Conservation (phyloP, 768 basidiomycete genomes). For the Kwoniella heveanensis region DNA sequence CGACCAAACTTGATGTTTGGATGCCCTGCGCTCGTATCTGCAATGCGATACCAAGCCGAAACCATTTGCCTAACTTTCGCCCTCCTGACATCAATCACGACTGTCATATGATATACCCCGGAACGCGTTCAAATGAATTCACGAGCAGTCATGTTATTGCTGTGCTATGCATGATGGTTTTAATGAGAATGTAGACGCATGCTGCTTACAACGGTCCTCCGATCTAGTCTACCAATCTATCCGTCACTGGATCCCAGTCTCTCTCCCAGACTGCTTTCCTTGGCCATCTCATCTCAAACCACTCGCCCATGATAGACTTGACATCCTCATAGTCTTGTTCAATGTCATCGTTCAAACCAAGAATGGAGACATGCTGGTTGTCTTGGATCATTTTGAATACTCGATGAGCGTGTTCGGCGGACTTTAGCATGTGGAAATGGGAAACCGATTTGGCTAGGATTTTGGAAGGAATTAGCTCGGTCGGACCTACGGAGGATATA, state of each 20-base stretch:
- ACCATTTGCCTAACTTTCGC: background rate
- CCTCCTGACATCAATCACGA: background rate
- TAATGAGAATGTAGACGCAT: background rate
- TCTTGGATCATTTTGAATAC: conserved; percentile 42
- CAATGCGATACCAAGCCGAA: background rate
- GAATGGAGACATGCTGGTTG: conserved; percentile 33
- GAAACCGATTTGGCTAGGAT: conserved; percentile 24
- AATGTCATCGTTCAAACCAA: conserved; percentile 54
- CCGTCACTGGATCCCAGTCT: conserved; percentile 30
- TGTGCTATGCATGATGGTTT: conserved; percentile 11
- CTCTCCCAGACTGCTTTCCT: conserved; percentile 44
- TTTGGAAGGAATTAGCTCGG: conserved; percentile 2
- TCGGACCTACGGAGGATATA: conserved; percentile 4
- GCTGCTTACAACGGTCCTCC: background rate
- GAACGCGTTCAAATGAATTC: background rate
- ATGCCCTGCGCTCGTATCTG: background rate
- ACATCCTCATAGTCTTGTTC: conserved; percentile 42
- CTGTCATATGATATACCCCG: background rate
- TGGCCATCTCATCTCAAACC: conserved; percentile 46
- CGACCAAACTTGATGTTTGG: conserved; percentile 15
- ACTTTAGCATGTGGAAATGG: conserved; percentile 52
- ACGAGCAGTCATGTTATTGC: conserved; percentile 1
- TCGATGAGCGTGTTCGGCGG: conserved; percentile 33
- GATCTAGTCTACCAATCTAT: conserved; percentile 10
- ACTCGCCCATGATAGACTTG: conserved; percentile 32